phyloP scores from a whole-genome alignment of 306 rosid species.

The Lathyrus sativus region DNA sequence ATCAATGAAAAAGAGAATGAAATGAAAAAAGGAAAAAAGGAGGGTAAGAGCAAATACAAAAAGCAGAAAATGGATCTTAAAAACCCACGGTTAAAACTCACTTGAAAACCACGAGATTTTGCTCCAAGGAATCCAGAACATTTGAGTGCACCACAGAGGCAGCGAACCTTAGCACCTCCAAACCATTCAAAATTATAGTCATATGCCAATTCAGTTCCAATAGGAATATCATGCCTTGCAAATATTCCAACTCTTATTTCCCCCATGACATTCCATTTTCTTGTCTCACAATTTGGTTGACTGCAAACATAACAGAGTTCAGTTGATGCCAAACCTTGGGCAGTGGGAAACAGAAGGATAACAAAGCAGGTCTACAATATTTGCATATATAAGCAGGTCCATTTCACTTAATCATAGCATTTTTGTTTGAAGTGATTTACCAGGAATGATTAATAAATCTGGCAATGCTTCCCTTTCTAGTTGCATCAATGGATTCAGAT shows the following conservation, averaged over 20 bases:
- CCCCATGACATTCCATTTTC: constrained; percentile 96
- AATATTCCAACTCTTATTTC: constrained; percentile 97
- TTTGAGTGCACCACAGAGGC: constrained; percentile 89
- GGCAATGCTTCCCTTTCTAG: constrained; percentile 88
- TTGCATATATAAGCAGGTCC: constrained; percentile 22
- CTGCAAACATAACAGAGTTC: constrained; percentile 56
- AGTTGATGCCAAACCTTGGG: constrained; percentile 44
- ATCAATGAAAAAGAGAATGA: not conserved
- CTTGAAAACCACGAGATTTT: constrained; percentile 97
- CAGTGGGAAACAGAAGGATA: constrained; percentile 33
- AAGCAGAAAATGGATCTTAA: constrained; percentile 19
- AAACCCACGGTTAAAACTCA: constrained; percentile 35
- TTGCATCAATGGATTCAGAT: constrained; percentile 94
- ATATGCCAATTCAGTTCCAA: constrained; percentile 86
- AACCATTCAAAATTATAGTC: constrained; percentile 98
- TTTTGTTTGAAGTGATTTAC: constrained; percentile 54
- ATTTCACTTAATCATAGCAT: constrained; percentile 26
- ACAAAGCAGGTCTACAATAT: constrained; percentile 32
- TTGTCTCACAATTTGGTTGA: constrained; percentile 92
- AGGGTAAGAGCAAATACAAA: not conserved
- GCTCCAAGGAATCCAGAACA: constrained; percentile 98
- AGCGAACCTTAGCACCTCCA: constrained; percentile 95
- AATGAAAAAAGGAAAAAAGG: not conserved
- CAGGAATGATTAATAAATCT: constrained; percentile 97
- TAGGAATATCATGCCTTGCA: constrained; percentile 79